Conservation (phyloP, 2,329 filamentous ascomycete species). For the Celoporthe dispersa region DNA sequence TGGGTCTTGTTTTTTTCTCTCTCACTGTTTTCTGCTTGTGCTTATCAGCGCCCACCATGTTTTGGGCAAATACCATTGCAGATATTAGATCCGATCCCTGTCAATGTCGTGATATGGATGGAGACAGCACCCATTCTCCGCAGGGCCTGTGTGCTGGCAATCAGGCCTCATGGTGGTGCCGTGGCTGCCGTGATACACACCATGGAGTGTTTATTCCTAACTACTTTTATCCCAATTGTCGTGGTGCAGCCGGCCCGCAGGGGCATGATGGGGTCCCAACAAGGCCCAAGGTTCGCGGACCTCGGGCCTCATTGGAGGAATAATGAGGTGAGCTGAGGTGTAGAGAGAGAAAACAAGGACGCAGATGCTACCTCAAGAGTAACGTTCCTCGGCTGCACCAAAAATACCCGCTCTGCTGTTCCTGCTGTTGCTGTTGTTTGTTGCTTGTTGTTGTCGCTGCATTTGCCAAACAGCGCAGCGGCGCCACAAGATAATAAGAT, state of each 20-base stretch:
- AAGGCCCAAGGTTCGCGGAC: not conserved
- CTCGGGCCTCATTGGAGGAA: conserved; percentile 4
- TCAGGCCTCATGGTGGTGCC: not conserved
- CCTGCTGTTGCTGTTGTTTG: not conserved
- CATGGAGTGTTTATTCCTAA: not conserved
- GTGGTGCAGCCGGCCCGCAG: not conserved
- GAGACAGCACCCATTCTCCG: not conserved
- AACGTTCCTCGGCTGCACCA: not conserved
- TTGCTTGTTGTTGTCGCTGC: not conserved
- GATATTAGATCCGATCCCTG: conserved; percentile 9
- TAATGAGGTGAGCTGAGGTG: conserved; percentile 7
- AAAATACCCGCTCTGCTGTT: not conserved
- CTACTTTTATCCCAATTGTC: not conserved
- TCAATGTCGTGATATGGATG: conserved; percentile 11
- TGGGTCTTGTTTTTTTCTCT: not conserved
- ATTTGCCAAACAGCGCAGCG: too few species aligned
- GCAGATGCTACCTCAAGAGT: not conserved
- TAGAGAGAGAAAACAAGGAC: not conserved
- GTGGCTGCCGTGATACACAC: conserved; percentile 7
- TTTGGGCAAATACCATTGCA: conserved; percentile 4
- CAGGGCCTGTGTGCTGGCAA: not conserved
- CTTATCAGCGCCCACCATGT: conserved; percentile 11
- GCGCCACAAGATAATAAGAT: not conserved
- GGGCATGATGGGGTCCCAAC: not conserved
- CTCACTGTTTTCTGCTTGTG: not conserved